These are phyloP conservation scores for Colletotrichum euphorbiae DNA, from an alignment of 2,329 filamentous ascomycete genomes.

Conservation along the genomic window DNA sequence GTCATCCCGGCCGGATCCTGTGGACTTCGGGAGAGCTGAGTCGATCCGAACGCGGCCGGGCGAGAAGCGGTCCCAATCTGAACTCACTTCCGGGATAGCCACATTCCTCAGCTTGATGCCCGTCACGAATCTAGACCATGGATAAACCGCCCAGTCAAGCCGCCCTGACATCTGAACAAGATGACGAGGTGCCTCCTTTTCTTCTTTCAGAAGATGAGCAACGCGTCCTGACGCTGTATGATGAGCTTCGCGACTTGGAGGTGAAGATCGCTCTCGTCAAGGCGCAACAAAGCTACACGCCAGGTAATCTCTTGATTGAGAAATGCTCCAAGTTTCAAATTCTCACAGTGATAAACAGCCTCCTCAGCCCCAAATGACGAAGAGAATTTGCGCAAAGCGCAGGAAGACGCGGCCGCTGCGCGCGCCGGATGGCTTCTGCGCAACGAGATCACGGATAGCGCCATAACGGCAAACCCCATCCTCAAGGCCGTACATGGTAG, in stretches of 20 bases:
- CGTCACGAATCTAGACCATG: constrained; percentile 42
- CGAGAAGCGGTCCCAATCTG: constrained; percentile 7
- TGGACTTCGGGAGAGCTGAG: constrained; percentile 2
- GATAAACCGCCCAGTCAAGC: constrained; percentile 37
- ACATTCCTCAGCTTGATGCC: constrained; percentile 8
- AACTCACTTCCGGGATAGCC: neutral
- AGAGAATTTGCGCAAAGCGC: constrained; percentile 61
- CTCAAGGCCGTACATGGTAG: constrained; percentile 81
- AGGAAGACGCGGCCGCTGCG: constrained; percentile 76
- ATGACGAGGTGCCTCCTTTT: constrained; percentile 55
- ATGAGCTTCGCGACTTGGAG: constrained; percentile 76
- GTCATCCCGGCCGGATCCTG: constrained; percentile 2
- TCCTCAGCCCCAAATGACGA: constrained; percentile 6
- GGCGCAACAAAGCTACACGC: constrained; percentile 55
- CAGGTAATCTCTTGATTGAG: constrained; percentile 46
- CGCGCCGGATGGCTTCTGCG: constrained; percentile 77
- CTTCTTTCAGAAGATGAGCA: constrained; percentile 75
- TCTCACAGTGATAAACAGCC: constrained; percentile 14
- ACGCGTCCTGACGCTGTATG: constrained; percentile 75
- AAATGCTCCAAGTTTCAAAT: neutral
- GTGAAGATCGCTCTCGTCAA: constrained; percentile 77
- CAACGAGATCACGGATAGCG: constrained; percentile 75
- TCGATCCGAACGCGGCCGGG: constrained; percentile 25
- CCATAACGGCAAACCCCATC: constrained; percentile 79
- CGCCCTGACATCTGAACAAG: constrained; percentile 36